Evolutionary conservation across 108 stramenopile genomes (phyloP).

Genomic region (Chaetoceros muelleri): DNA sequence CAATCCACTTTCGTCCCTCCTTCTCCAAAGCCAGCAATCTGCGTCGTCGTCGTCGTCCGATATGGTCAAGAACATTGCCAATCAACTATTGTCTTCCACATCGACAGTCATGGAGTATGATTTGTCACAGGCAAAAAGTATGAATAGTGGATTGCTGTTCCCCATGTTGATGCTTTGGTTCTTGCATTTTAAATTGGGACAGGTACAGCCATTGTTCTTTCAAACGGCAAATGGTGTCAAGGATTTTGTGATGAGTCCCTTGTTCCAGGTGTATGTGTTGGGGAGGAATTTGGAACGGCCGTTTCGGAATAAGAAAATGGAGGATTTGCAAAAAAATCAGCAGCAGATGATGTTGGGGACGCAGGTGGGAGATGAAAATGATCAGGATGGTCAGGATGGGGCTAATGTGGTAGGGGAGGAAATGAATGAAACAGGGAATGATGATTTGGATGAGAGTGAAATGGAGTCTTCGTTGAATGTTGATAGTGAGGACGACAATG

Average conservation of each 20-base stretch:
- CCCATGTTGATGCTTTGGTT: conserved; percentile 69
- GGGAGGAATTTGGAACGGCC: conserved; percentile 79
- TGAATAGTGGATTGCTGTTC: conserved; percentile 54
- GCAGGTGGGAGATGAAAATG: background rate
- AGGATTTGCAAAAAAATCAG: background rate
- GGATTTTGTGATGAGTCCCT: conserved; percentile 67
- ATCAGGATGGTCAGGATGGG: background rate
- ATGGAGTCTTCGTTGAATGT: background rate
- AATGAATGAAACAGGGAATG: conserved; percentile 12
- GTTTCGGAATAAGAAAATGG: conserved; percentile 25
- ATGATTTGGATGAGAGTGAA: background rate
- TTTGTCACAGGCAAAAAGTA: conserved; percentile 43
- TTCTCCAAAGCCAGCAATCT: conserved; percentile 22
- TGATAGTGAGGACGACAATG: conserved; percentile 4
- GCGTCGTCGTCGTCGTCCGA: conserved; percentile 7
- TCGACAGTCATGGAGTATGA: conserved; percentile 73
- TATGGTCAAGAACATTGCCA: conserved; percentile 61
- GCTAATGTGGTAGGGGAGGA: conserved; percentile 10
- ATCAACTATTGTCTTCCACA: conserved; percentile 47
- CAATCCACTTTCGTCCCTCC: conserved; percentile 30
- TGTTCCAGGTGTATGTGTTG: conserved; percentile 75
- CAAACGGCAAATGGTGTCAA: conserved; percentile 49
- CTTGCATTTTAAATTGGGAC: conserved; percentile 73
- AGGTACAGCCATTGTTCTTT: conserved; percentile 68
- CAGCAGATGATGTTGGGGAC: background rate